These are phyloP conservation scores for Antitrichia curtipendula DNA, from an alignment of 225 moss, liverwort and hornwort genomes.

Conservation along the genomic window DNA sequence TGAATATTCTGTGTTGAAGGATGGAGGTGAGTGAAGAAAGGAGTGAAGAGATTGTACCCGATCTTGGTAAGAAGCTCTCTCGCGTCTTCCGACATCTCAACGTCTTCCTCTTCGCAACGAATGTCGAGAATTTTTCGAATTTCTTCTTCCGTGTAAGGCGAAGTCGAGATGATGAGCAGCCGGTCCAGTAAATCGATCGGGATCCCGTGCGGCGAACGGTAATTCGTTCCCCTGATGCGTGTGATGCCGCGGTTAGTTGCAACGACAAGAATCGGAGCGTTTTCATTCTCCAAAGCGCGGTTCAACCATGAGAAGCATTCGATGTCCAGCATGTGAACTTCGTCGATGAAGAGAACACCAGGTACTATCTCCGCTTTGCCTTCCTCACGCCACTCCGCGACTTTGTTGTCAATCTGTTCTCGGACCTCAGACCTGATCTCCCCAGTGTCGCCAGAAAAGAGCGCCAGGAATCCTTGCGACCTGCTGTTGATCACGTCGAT, in stretches of 20 bases:
- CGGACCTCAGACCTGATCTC: slow-evolving; percentile 82
- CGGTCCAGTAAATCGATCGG: slow-evolving; percentile 73
- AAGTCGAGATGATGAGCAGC: slow-evolving; percentile 64
- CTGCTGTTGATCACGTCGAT: slow-evolving; percentile 85
- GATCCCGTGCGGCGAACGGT: slow-evolving; percentile 74
- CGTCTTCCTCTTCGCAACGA: slow-evolving; percentile 79
- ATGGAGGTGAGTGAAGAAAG: background rate
- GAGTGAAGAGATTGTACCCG: slow-evolving; percentile 10
- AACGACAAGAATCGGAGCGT: slow-evolving; percentile 72
- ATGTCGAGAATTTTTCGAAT: slow-evolving; percentile 68
- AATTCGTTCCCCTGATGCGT: slow-evolving; percentile 68
- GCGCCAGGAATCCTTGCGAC: slow-evolving; percentile 78
- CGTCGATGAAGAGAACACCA: slow-evolving; percentile 76
- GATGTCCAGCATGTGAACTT: slow-evolving; percentile 87
- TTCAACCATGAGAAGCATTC: slow-evolving; percentile 82
- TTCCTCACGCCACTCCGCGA: slow-evolving; percentile 69
- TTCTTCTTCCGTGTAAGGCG: slow-evolving; percentile 60
- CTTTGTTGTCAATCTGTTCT: slow-evolving; percentile 77
- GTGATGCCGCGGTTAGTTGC: slow-evolving; percentile 86
- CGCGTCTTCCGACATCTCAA: slow-evolving; percentile 69
- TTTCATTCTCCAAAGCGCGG: slow-evolving; percentile 72
- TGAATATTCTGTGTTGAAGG: background rate
- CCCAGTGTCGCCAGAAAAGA: slow-evolving; percentile 79
- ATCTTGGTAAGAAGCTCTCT: slow-evolving; percentile 68
- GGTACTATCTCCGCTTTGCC: slow-evolving; percentile 65